Conservation (phyloP, 2,329 filamentous ascomycete genomes). For the Cladophialophora immunda region DNA sequence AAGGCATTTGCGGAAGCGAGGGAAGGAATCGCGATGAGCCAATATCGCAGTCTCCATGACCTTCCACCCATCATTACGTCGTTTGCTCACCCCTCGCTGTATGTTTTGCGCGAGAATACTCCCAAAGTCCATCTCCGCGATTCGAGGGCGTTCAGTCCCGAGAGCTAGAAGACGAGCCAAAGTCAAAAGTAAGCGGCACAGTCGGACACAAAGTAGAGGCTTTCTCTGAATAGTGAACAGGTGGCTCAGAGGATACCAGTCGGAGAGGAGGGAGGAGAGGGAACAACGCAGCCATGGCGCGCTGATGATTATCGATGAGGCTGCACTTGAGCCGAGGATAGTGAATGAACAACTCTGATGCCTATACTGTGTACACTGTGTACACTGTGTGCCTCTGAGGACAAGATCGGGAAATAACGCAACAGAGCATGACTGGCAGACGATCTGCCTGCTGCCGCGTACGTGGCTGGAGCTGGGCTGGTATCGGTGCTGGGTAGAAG, state of each 20-base stretch:
- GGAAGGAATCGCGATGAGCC: not conserved
- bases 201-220: no score
- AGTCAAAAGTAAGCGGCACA: no score
- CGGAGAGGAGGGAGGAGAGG: not conserved
- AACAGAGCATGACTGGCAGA: not conserved
- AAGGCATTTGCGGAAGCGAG: constrained; percentile 8
- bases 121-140: not conserved
- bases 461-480: not conserved
- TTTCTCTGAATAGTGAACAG: no score
- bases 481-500: not conserved
- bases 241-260: no score
- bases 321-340: not conserved
- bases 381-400: not conserved
- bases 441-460: no score
- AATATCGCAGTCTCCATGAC: not conserved
- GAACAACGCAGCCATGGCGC: not conserved
- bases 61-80: not conserved
- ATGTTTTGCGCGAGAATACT: not conserved
- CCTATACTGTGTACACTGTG: no score
- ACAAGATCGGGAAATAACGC: constrained; percentile 7
- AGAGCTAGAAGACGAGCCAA: not conserved
- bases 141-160: not conserved
- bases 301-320: no score
- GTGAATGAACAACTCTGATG: no score
- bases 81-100: not conserved